These are phyloP conservation scores for Fusarium tricinctum DNA, from an alignment of 2,329 filamentous ascomycete genomes.

Conservation along the genomic window DNA sequence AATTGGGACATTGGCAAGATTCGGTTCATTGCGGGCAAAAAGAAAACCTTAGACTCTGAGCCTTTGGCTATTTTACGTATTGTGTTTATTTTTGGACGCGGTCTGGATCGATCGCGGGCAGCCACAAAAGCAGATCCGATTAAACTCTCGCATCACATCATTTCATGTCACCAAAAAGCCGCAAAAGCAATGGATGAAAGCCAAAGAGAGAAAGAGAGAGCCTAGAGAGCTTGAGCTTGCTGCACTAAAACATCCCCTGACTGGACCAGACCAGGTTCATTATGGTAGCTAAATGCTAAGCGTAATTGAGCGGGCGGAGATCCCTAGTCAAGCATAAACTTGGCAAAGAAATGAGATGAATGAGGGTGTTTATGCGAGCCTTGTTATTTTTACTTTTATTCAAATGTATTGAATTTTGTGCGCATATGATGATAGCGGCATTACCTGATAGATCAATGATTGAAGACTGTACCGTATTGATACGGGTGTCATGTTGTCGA, in stretches of 20 bases:
- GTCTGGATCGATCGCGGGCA: conserved; percentile 36
- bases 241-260: background rate
- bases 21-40: conserved; percentile 5
- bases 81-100: conserved; percentile 31
- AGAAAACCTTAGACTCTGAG: background rate
- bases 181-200: background rate
- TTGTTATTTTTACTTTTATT: background rate
- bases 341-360: conserved; percentile 46
- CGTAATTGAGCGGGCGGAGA: conserved; percentile 34
- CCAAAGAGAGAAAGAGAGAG: background rate
- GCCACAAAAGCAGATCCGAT: conserved; percentile 31
- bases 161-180: conserved; percentile 3
- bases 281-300: conserved; percentile 29
- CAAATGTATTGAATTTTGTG: conserved; percentile 2
- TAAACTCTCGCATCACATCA: conserved; percentile 11
- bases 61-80: no score
- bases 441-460: conserved; percentile 14
- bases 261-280: conserved; percentile 18
- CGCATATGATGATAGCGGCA: conserved; percentile 33
- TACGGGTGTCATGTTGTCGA: conserved; percentile 11
- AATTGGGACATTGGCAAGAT: background rate
- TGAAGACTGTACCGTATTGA: background rate
- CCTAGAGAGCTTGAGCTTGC: no score
- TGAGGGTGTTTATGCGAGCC: conserved; percentile 35
- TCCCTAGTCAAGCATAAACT: conserved; percentile 32